Evolutionary conservation across 2,329 filamentous ascomycete species (phyloP), one percentile per base, ranked within the genome.

Genomic region (Pseudogymnoascus sp.): DNA sequence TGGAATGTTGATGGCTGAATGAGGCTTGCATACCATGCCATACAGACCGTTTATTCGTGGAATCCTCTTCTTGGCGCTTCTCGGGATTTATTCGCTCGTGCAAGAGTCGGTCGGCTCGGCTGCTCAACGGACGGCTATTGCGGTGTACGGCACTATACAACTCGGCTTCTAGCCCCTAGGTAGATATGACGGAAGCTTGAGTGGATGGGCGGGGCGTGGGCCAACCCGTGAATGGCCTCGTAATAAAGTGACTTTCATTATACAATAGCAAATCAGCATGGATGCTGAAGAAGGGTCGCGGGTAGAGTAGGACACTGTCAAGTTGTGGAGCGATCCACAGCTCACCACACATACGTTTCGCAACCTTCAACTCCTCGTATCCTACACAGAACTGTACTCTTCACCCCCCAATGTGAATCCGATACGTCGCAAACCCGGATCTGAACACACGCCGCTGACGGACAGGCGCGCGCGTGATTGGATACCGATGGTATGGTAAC

Each of bases 301-400:
- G 13, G 4, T 31, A 17, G 4, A 33, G 29, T 17, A 21, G 29
- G 44, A 33, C 44, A 55, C 27, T 5, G 44, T 29, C 44, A 55
- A 55, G 44, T 55, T 55, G 44, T 55, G 44, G n/a, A 55, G 44
- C 44, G 44, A 17, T 55, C 44, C 44, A 55, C 44, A 33, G 29
- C 27, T 17, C 15, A 33, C 44, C 44, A n/a, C 44, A 17, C 6
- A 17, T 33, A 8, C 27, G n/a, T 55, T 33, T 27, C 44, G 27
- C 29, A 55, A 4, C n/a, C 8, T 9, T 33, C 44, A 2, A 17
- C 27, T 17, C 44, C 15, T 55, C 44, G n/a, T 55, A 33, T 55
- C 13, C 12, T 17, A 25, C 44, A 6, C 44, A 33, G 27, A 9
- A 13, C 8, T 33, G 27, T 4, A 17, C 44, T 12, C n/a, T 17